phyloP scores from a whole-genome alignment of 2,329 filamentous ascomycete species.

The Tetracladium maxilliforme region DNA sequence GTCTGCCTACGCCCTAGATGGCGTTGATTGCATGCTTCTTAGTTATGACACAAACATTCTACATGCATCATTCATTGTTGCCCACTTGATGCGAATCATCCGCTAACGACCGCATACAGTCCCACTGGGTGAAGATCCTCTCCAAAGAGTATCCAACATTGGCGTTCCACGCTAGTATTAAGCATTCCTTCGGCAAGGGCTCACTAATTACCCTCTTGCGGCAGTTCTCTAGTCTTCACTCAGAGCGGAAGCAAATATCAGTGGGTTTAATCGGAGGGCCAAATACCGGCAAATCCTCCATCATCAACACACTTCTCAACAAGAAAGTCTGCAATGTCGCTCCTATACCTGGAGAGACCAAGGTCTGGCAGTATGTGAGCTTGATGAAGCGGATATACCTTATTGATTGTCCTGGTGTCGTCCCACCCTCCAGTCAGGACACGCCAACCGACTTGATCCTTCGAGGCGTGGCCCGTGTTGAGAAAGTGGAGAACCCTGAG shows the following conservation, averaged over 20 bases:
- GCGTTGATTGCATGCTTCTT: slow-evolving; percentile 75
- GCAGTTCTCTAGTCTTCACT: slow-evolving; percentile 84
- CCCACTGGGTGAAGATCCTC: slow-evolving; percentile 77
- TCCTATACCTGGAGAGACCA: slow-evolving; percentile 91
- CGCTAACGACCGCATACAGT: slow-evolving; percentile 36
- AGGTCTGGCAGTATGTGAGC: slow-evolving; percentile 96
- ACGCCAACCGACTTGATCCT: slow-evolving; percentile 79
- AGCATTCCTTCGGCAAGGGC: slow-evolving; percentile 93
- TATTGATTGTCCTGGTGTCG: slow-evolving; percentile 93
- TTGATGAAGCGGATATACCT: slow-evolving; percentile 90
- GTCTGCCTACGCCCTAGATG: slow-evolving; percentile 48
- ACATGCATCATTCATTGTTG: slow-evolving; percentile 17
- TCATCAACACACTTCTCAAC: slow-evolving; percentile 90
- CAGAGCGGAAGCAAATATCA: slow-evolving; percentile 84
- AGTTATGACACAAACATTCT: slow-evolving; percentile 92
- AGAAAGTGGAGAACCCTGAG: slow-evolving; percentile 91
- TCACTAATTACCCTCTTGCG: slow-evolving; percentile 82
- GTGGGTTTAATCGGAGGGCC: slow-evolving; percentile 68
- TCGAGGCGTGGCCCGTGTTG: slow-evolving; percentile 80
- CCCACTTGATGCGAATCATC: slow-evolving; percentile 13
- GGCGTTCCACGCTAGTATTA: slow-evolving; percentile 88
- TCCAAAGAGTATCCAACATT: slow-evolving; percentile 89
- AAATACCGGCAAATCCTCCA: slow-evolving; percentile 90
- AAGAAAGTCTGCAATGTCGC: slow-evolving; percentile 92
- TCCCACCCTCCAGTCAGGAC: slow-evolving; percentile 75